These are phyloP conservation scores for Hymenoscyphus salicellus DNA, from an alignment of 2,329 filamentous ascomycete species.

Conservation along the genomic window DNA sequence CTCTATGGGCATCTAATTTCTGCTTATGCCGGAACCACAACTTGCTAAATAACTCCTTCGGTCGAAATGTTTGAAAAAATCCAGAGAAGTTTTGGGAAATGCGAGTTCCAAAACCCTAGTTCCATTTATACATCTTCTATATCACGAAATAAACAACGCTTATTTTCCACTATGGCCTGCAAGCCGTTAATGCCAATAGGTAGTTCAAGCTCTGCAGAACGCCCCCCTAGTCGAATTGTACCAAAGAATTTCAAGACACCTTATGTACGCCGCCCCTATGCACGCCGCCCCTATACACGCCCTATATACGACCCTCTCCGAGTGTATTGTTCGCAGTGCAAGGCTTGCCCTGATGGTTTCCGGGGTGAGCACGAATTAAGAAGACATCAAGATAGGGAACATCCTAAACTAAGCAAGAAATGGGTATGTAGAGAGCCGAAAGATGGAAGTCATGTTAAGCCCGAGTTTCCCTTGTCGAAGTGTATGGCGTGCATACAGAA, in stretches of 20 bases:
- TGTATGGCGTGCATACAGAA: conserved; percentile 75
- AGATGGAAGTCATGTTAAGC: conserved; percentile 47
- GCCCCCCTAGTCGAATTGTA: conserved; percentile 31
- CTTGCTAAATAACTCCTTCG: no score
- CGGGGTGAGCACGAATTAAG: conserved; percentile 84
- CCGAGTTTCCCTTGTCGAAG: conserved; percentile 57
- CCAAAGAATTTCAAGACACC: conserved; percentile 32
- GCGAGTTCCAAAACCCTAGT: conserved; percentile 20
- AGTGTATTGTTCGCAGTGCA: conserved; percentile 65
- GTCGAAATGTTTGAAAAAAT: no score
- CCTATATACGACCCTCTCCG: conserved; percentile 37
- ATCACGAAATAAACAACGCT: conserved; percentile 34
- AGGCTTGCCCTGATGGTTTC: conserved; percentile 80
- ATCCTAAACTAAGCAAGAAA: conserved; percentile 56
- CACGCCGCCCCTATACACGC: no score
- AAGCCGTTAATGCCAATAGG: conserved; percentile 34
- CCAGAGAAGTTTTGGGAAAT: no score
- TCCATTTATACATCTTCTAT: conserved; percentile 33
- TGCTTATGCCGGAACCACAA: no score
- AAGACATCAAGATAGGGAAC: conserved; percentile 65
- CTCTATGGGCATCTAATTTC: no score
- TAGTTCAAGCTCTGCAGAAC: conserved; percentile 31
- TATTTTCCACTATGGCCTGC: conserved; percentile 27
- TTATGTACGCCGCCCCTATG: no score
- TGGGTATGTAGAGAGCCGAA: conserved; percentile 57